Evolutionary conservation across 495 filamentous ascomycete species (phyloP), one percentile per base, ranked within the genome.

Genomic region (Daldinia grandis): DNA sequence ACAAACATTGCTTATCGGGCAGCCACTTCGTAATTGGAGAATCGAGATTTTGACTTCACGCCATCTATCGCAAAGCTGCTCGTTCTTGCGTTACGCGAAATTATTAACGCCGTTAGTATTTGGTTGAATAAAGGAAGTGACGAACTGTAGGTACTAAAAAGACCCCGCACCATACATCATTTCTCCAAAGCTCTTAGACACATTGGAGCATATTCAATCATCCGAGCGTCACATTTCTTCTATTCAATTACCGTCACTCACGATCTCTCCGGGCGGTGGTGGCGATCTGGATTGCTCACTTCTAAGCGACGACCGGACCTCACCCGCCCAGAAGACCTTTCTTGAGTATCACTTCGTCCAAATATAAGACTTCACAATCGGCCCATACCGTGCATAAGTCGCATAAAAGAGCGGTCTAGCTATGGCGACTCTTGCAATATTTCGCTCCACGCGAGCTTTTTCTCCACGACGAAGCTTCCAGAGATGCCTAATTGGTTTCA

Each of bases 361-460:
- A 58, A 35, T 38, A 59, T 51, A 15, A 28, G 47, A 57, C 14
- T 65, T 35, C 50, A 42, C 42, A 58, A 65, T 49, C 57, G 44
- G 56, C 60, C 61, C 54, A 54, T 58, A 53, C 38, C 12, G 42
- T 58, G 53, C 53, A 71, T 58, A 59, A 71, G 33, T 49, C 33
- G 53, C 62, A 73, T 67, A 40, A 68, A 19, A 64, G 31, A 64
- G 60, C 68, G 42, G 58, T 56, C 64, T 54, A 62, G 73, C 57
- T 67, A 86, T 85, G 83, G 75, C 78, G 30, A 68, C 77, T 37
- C n/a, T 76, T 30, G 61, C 74, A 37, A 73, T 80, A 47, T 60
- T 82, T 44, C 78, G 76, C 74, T 80, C 78, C 35, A 37, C 77
- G 31, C 74, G 80, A 72, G 78, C 65, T 30, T 72, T 78, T n/a